A percentile compares a stretch with the other conserved stretches of the same genome.
phyloP scores from a whole-genome alignment of 805 yeast species.

The Cyberlindnera bimundalis region DNA sequence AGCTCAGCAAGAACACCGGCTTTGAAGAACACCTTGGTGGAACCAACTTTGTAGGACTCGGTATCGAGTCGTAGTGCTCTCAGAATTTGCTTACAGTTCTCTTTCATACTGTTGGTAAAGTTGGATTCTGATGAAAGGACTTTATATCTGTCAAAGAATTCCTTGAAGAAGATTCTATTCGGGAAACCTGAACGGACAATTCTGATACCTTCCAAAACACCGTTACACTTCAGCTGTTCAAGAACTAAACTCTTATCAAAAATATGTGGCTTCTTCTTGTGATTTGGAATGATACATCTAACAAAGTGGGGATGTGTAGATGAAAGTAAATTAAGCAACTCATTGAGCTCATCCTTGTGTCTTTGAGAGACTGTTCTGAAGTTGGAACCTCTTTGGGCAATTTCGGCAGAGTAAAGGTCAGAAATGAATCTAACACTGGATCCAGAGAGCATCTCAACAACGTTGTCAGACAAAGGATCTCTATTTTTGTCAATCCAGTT shows the following conservation, averaged over 20 bases:
- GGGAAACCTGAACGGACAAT: constrained; percentile 98
- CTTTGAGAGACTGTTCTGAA: constrained; percentile 81
- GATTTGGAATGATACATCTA: constrained; percentile 91
- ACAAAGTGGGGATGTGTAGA: constrained; percentile 95
- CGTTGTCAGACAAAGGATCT: constrained; percentile 83
- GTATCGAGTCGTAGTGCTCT: constrained; percentile 67
- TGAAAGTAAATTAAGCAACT: constrained; percentile 67
- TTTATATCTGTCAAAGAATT: constrained; percentile 71
- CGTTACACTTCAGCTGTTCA: constrained; percentile 91
- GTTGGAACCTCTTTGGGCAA: constrained; percentile 34
- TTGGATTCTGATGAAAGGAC: constrained; percentile 55
- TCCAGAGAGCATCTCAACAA: constrained; percentile 54
- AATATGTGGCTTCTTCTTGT: constrained; percentile 60
- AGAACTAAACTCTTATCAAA: constrained; percentile 77
- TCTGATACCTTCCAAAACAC: constrained; percentile 96
- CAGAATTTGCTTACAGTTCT: constrained; percentile 66
- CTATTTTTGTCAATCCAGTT: constrained; percentile 94
- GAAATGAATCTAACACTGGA: constrained; percentile 59
- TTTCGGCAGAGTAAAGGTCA: constrained; percentile 46
- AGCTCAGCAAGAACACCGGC: constrained; percentile 93
- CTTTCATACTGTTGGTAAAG: constrained; percentile 47
- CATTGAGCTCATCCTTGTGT: constrained; percentile 79
- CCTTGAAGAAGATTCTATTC: constrained; percentile 79
- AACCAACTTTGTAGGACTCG: constrained; percentile 82
- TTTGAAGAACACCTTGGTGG: constrained; percentile 88